These are phyloP conservation scores for Starmerella apicola DNA, from an alignment of 805 yeast species.

Conservation along the genomic window DNA sequence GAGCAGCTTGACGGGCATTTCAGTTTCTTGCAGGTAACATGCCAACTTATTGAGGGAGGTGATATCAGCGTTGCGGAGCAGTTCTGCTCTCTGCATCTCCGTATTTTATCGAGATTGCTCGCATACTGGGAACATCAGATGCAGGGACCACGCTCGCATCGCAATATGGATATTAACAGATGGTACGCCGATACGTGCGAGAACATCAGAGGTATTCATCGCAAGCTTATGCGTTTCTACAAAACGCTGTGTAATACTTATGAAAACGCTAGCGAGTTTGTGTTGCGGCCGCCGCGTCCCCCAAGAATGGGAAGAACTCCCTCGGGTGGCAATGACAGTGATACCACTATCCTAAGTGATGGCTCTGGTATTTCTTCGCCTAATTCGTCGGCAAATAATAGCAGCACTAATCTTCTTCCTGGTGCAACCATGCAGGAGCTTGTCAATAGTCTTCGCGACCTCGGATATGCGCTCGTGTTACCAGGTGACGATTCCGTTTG, in stretches of 20 bases:
- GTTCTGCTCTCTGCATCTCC: constrained; percentile 51
- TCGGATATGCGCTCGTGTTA: background rate
- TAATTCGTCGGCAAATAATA: too few relatives aligned
- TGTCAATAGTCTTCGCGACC: background rate
- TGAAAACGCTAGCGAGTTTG: constrained; percentile 48
- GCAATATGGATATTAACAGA: constrained; percentile 36
- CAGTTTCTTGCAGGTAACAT: constrained; percentile 63
- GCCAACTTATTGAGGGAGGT: constrained; percentile 67
- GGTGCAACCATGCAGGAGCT: background rate
- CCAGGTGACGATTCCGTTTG: background rate
- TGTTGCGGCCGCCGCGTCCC: constrained; percentile 3
- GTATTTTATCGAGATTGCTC: constrained; percentile 55
- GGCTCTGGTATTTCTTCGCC: constrained; percentile 18
- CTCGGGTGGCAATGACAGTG: too few relatives aligned
- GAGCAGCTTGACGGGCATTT: constrained; percentile 79
- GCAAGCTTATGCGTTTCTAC: constrained; percentile 71
- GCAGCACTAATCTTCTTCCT: too few relatives aligned
- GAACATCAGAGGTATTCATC: constrained; percentile 41
- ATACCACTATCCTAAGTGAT: constrained; percentile 35
- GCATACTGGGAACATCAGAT: constrained; percentile 63
- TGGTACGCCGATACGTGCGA: constrained; percentile 35
- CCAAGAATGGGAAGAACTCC: too few relatives aligned
- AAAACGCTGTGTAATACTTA: constrained; percentile 54
- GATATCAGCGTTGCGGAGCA: constrained; percentile 71
- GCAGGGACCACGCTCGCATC: constrained; percentile 42